phyloP scores from a whole-genome alignment of 495 filamentous ascomycete species.

The Geopyxis carbonaria region DNA sequence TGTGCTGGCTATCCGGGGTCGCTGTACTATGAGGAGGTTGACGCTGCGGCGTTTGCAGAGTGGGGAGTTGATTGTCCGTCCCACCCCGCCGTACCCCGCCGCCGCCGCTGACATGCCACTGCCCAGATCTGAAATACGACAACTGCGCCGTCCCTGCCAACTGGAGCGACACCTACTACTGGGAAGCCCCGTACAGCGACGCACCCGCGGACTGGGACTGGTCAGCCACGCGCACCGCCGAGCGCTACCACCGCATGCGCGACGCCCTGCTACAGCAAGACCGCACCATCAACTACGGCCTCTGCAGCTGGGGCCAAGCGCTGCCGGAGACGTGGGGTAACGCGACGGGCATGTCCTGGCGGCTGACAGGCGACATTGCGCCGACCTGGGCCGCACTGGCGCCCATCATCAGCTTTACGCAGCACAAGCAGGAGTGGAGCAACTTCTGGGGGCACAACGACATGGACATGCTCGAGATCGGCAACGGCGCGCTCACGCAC shows the following conservation, averaged over 20 bases:
- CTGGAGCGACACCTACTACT: slow-evolving; percentile 13
- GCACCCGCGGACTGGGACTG: slow-evolving; percentile 38
- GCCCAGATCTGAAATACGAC: slow-evolving; percentile 50
- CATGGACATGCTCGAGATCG: slow-evolving; percentile 51
- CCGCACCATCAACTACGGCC: slow-evolving; percentile 41
- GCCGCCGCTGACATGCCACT: slow-evolving; percentile 1
- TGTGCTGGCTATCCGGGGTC: slow-evolving; percentile 47
- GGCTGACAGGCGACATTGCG: slow-evolving; percentile 37
- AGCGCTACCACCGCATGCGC: slow-evolving; percentile 41
- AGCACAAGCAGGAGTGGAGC: slow-evolving; percentile 19
- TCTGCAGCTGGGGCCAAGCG: slow-evolving; percentile 49
- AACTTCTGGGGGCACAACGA: slow-evolving; percentile 32
- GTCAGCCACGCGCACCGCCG: slow-evolving; percentile 33
- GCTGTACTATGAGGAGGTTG: slow-evolving; percentile 42
- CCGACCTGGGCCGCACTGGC: slow-evolving; percentile 9
- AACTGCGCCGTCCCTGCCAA: slow-evolving; percentile 37
- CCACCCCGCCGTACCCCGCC: not conserved
- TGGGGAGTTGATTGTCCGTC: slow-evolving; percentile 48
- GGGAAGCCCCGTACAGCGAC: slow-evolving; percentile 4
- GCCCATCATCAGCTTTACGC: slow-evolving; percentile 27
- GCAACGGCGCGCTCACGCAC: slow-evolving; percentile 36
- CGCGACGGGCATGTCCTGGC: slow-evolving; percentile 37
- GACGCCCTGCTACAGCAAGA: slow-evolving; percentile 39
- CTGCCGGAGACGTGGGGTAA: slow-evolving; percentile 37
- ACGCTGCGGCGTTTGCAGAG: slow-evolving; percentile 42